phyloP scores from a whole-genome alignment of 1,139 yeast species.

The Debaryomyces fabryi region DNA sequence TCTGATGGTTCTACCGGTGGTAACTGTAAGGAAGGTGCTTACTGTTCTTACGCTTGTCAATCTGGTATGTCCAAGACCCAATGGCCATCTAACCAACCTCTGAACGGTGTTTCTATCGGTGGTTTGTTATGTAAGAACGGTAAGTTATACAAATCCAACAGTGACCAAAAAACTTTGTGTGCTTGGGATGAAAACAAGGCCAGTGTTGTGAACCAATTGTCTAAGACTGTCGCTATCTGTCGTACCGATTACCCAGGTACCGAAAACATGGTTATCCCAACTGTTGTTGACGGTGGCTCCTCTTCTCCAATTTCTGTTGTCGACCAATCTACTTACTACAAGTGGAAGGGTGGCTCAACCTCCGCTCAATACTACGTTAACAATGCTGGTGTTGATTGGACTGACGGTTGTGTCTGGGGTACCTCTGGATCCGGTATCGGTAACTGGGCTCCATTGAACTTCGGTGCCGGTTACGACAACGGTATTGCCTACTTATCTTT shows the following conservation, averaged over 20 bases:
- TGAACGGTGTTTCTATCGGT: constrained; percentile 77
- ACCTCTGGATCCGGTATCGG: constrained; percentile 63
- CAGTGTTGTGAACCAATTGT: constrained; percentile 56
- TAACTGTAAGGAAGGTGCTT: constrained; percentile 69
- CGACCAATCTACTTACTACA: constrained; percentile 61
- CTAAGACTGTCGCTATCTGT: constrained; percentile 69
- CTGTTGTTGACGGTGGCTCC: constrained; percentile 63
- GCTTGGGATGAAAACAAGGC: constrained; percentile 75
- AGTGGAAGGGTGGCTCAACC: constrained; percentile 66
- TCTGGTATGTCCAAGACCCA: constrained; percentile 91
- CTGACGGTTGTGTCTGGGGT: constrained; percentile 83
- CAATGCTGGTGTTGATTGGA: constrained; percentile 74
- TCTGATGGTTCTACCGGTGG: constrained; percentile 66
- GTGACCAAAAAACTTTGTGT: constrained; percentile 64
- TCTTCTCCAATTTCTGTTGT: constrained; percentile 65
- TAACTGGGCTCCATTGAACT: constrained; percentile 82
- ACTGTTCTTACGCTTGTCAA: constrained; percentile 86
- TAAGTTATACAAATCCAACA: constrained; percentile 66
- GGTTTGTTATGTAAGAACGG: constrained; percentile 74
- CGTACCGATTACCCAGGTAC: constrained; percentile 91
- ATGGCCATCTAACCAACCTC: constrained; percentile 77
- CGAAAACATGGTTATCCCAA: constrained; percentile 84
- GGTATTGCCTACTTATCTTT: constrained; percentile 72
- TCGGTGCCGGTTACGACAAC: constrained; percentile 70
- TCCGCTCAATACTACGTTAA: constrained; percentile 82